Base-by-base conservation (phyloP, 371 early-diverging fungal genomes). In the Rhizopus microsporus region DNA sequence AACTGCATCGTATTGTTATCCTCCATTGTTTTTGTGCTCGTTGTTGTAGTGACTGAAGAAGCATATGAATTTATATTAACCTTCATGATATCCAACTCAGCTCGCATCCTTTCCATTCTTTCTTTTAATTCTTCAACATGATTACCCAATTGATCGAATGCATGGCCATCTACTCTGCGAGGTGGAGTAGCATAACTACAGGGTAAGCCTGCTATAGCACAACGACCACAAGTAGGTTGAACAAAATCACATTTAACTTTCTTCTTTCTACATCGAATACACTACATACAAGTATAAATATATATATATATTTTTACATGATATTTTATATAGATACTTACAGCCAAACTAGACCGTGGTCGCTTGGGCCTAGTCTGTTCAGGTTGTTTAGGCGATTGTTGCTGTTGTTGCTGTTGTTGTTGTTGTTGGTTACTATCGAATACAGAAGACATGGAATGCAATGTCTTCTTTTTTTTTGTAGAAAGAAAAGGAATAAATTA, bases 171-270 rank as follows among this genome's bases (percentile, higher is more conserved):
- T 35, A 85, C 75, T 71, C 83, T 57, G 52, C 80, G 57, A 54
- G 82, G 72, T 52, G 82, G 74, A 13, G 82, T 69, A 15, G 77
- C 77, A 57, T 80, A 80, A 42, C 71, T 75, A 60, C 80, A 80
- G 30, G 77, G 75, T 51, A 77, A 56, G 7, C 77, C 77, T 31
- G 80, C 77, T 59, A 70, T 63, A 16, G 70, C 74, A 60, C 86
- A 85, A 7, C 86, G 82, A 6, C 75, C 74, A 64, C 86, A 85
- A 2, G 81, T 83, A 1, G 86, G 86, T 54, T 80, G 86, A 8
- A 82, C 80, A 51, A 80, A 80, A 55, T 83, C 81, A 58, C 84
- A 83, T 56, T 83, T 83, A 53, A 83, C 81, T 54, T 83, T 83
- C 48, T 83, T 83, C 64, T 83, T 83, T 46, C 81, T 71, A 66